These are phyloP conservation scores for Halophytophthora polymorphica DNA, from an alignment of 352 stramenopile genomes.

Conservation along the genomic window DNA sequence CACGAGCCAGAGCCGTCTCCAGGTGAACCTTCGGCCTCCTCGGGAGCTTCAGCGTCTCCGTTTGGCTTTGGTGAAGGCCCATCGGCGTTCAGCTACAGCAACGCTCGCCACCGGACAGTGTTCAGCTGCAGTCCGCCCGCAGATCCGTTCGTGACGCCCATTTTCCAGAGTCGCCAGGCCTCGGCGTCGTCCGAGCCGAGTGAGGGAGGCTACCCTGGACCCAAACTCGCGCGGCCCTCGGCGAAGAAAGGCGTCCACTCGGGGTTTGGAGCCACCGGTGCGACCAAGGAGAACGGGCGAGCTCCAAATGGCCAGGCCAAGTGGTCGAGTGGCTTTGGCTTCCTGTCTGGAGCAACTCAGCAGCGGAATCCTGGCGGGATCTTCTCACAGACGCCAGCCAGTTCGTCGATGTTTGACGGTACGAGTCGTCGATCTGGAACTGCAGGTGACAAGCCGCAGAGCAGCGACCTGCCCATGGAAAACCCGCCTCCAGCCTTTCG, in stretches of 20 bases:
- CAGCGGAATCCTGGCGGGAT: too few relatives aligned
- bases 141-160: slow-evolving; percentile 45
- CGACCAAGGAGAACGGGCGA: not conserved
- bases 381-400: too few relatives aligned
- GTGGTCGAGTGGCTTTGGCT: too few relatives aligned
- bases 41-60: slow-evolving; percentile 20
- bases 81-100: slow-evolving; percentile 18
- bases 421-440: too few relatives aligned
- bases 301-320: not conserved
- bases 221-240: slow-evolving; percentile 5
- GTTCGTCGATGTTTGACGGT: too few relatives aligned
- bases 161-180: slow-evolving; percentile 24
- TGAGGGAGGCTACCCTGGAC: slow-evolving; percentile 3
- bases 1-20: slow-evolving; percentile 20
- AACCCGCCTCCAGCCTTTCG: too few relatives aligned
- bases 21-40: not conserved
- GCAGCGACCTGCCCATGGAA: too few relatives aligned
- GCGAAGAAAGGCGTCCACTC: slow-evolving; percentile 8
- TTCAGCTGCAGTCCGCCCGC: slow-evolving; percentile 29
- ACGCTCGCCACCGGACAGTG: slow-evolving; percentile 21
- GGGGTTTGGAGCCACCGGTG: slow-evolving; percentile 1
- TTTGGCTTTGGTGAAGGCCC: slow-evolving; percentile 25
- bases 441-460: too few relatives aligned
- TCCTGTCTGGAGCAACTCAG: too few relatives aligned
- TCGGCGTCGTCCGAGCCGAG: slow-evolving; percentile 11